Evolutionary conservation across 257 asterid species (phyloP).

Genomic region (Scutellaria galericulata): DNA sequence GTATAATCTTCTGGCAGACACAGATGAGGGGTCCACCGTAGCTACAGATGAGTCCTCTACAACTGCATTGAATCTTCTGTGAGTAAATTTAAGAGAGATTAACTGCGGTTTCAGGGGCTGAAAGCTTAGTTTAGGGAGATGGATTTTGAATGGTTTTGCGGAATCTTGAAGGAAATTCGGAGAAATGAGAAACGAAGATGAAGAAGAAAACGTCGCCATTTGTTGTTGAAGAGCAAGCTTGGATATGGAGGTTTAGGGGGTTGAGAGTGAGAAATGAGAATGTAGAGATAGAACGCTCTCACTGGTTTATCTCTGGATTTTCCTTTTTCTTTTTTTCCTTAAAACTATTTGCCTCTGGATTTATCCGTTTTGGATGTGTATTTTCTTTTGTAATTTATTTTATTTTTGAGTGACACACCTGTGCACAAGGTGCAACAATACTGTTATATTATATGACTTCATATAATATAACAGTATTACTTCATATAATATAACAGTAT

Average conservation of each 20-base stretch:
- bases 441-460: too few relatives aligned
- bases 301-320: slow-evolving; percentile 21
- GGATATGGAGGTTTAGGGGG: slow-evolving; percentile 31
- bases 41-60: slow-evolving; percentile 62
- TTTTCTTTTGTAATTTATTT: too few relatives aligned
- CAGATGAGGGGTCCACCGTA: slow-evolving; percentile 67
- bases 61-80: slow-evolving; percentile 51
- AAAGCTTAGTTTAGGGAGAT: slow-evolving; percentile 35
- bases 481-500: too few relatives aligned
- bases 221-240: background rate
- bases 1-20: slow-evolving; percentile 67
- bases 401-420: too few relatives aligned
- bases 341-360: too few relatives aligned
- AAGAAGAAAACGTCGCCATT: slow-evolving; percentile 61
- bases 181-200: slow-evolving; percentile 51
- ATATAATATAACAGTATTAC: too few relatives aligned
- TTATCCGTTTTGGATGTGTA: too few relatives aligned
- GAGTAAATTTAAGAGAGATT: slow-evolving; percentile 39
- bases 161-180: slow-evolving; percentile 53
- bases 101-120: slow-evolving; percentile 41
- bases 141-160: slow-evolving; percentile 39
- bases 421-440: too few relatives aligned
- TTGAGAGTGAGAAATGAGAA: slow-evolving; percentile 28
- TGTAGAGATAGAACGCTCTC: slow-evolving; percentile 15
- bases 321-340: background rate